A percentile compares a stretch with the other conserved stretches of the same genome.
Evolutionary conservation across 345 rosid genomes (phyloP).

Genomic region (Acer campestre): DNA sequence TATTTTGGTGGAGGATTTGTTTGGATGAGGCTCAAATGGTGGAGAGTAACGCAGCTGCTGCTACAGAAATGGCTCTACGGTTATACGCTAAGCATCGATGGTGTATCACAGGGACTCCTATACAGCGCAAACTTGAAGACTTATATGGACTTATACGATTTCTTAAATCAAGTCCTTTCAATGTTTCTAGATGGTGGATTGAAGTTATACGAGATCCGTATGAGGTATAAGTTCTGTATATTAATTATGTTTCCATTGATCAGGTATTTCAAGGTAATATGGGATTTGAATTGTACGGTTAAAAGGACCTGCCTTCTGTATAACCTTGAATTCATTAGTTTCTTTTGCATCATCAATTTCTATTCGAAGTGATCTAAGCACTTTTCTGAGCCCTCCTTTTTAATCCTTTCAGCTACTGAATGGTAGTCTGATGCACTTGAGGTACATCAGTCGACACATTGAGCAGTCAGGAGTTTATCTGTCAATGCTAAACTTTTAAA

Average conservation of each 20-base stretch:
- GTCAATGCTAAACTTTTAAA: constrained; percentile 2
- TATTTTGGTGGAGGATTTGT: constrained; percentile 98
- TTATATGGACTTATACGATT: constrained; percentile 81
- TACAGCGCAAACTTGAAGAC: constrained; percentile 95
- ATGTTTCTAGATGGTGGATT: constrained; percentile 87
- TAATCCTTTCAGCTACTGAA: constrained; percentile 4
- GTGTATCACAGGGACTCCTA: constrained; percentile 98
- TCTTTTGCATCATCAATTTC: neutral
- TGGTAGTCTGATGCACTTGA: neutral
- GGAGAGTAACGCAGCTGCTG: constrained; percentile 91
- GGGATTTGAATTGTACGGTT: neutral
- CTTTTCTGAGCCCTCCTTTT: neutral
- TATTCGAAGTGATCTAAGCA: neutral
- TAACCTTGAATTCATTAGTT: neutral
- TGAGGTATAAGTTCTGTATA: constrained; percentile 49
- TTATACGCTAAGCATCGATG: constrained; percentile 77
- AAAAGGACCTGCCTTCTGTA: constrained; percentile 2
- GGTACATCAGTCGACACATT: neutral
- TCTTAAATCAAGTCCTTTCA: constrained; percentile 77
- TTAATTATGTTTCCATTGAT: neutral
- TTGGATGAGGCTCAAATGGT: constrained; percentile 99
- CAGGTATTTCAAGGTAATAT: neutral
- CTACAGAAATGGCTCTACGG: constrained; percentile 95
- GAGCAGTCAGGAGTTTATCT: neutral
- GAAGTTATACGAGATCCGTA: constrained; percentile 91